phyloP scores from a whole-genome alignment of 192 early-diverging fungal genomes.

The Geranomyces variabilis region DNA sequence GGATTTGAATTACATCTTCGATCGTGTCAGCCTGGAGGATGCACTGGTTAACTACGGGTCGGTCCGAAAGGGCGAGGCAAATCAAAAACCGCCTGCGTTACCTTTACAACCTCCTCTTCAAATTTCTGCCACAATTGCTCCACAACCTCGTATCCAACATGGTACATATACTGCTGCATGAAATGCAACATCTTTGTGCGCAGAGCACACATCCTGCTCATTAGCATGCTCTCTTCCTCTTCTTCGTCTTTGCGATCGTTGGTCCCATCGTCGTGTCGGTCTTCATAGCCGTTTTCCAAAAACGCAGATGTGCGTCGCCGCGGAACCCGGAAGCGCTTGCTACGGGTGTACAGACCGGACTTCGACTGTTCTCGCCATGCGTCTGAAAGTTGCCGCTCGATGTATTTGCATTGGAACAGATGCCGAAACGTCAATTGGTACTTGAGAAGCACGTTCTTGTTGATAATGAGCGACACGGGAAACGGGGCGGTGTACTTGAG shows the following conservation, averaged over 20 bases:
- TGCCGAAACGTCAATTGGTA: slow-evolving; percentile 92
- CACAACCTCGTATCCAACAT: slow-evolving; percentile 88
- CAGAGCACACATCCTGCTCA: slow-evolving; percentile 66
- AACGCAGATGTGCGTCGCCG: no score
- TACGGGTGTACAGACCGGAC: slow-evolving; percentile 23
- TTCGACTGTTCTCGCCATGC: slow-evolving; percentile 78
- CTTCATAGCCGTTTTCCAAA: not conserved
- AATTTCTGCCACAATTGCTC: slow-evolving; percentile 87
- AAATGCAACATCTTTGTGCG: slow-evolving; percentile 86
- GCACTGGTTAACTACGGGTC: not conserved
- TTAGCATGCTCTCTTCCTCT: slow-evolving; percentile 29
- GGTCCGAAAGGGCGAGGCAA: not conserved
- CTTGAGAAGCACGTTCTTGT: slow-evolving; percentile 78
- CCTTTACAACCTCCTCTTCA: slow-evolving; percentile 61
- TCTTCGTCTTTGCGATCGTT: no score
- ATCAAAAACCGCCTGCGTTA: not conserved
- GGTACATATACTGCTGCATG: slow-evolving; percentile 90
- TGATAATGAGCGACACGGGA: slow-evolving; percentile 87
- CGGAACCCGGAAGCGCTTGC: slow-evolving; percentile 15
- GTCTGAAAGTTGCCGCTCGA: slow-evolving; percentile 77
- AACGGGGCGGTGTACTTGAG: slow-evolving; percentile 84
- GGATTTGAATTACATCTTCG: slow-evolving; percentile 80
- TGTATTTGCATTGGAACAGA: slow-evolving; percentile 83
- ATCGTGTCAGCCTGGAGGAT: slow-evolving; percentile 70
- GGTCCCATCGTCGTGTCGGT: not conserved